Base-by-base conservation (phyloP, 306 rosid genomes). In the Vicia villosa region DNA sequence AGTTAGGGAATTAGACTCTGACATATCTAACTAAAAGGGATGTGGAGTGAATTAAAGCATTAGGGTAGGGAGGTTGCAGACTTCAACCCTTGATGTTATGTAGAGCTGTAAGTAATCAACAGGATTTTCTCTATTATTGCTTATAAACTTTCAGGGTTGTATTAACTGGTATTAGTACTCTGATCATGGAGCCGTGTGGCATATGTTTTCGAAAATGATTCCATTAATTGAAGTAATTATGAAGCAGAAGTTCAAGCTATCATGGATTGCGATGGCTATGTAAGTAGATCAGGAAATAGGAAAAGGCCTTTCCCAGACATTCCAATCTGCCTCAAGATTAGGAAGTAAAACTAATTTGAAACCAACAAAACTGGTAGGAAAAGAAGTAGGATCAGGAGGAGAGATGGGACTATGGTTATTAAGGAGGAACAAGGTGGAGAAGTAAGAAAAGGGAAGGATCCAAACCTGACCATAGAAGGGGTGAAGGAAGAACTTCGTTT, bases 221-320 rank as follows among this genome's bases (percentile, higher is more conserved):
- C 9, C 19, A 7, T 1, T 14, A 26, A 24, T 55, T 55, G 61
- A 55, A 7, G 42, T 30, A 28, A n/a, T 37, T 17, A 38, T 10
- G 66, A 19, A 60, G 20, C 17, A 28, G 28, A 61, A 61, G 47
- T 5, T 61, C 19, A 61, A 61, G 47, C 10, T 61, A 61, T 36
- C 30, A 20, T 40, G 12, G 10, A 3, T 14, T 14, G 47, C 2
- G 1, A 17, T 37, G 66, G 15, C 15, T 17, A n/a, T n/a, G n/a
- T n/a, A n/a, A n/a, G n/a, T n/a, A n/a, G n/a, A n/a, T n/a, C n/a
- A n/a, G n/a, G n/a, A n/a, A n/a, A n/a, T n/a, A n/a, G n/a, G n/a
- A n/a, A n/a, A n/a, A n/a, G n/a, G n/a, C n/a, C n/a, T n/a, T n/a
- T n/a, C n/a, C n/a, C n/a, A n/a, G n/a, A 37, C 8, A n/a, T 60